Evolutionary conservation across 1,284 basidiomycete genomes (phyloP).

Genomic region (Apiotrichum porosum): DNA sequence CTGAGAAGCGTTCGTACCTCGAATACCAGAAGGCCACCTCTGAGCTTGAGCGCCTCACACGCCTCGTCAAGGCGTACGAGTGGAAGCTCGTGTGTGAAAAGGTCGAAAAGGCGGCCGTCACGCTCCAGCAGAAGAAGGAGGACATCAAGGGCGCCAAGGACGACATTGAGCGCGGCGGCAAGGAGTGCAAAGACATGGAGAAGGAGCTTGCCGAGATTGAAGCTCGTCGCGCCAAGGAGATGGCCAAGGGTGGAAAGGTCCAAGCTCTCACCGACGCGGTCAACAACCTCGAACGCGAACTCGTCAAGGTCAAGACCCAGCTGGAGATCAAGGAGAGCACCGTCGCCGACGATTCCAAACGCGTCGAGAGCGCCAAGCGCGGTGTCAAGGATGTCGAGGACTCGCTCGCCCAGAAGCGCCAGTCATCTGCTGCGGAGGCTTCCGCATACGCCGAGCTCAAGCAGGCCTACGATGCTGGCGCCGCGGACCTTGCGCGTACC

Average conservation of each 20-base stretch:
- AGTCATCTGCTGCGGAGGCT: conserved; percentile 55
- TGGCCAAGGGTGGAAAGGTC: conserved; percentile 70
- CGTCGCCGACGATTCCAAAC: conserved; percentile 73
- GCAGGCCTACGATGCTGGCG: conserved; percentile 59
- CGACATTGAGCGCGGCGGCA: conserved; percentile 51
- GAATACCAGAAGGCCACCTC: conserved; percentile 84
- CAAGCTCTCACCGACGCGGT: conserved; percentile 74
- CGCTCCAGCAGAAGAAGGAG: conserved; percentile 38
- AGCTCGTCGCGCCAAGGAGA: conserved; percentile 56
- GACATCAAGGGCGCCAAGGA: conserved; percentile 43
- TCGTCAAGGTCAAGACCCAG: conserved; percentile 85
- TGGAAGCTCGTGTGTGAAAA: conserved; percentile 71
- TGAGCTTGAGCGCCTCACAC: conserved; percentile 84
- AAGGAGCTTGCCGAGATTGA: conserved; percentile 63
- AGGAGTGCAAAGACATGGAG: conserved; percentile 53
- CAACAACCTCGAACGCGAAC: conserved; percentile 70
- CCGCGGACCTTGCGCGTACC: conserved; percentile 63
- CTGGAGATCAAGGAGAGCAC: conserved; percentile 74
- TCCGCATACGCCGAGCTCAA: conserved; percentile 53
- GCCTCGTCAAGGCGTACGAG: conserved; percentile 81
- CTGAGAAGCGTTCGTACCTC: conserved; percentile 84
- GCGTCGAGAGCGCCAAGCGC: conserved; percentile 56
- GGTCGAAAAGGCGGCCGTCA: conserved; percentile 47
- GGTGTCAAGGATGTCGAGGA: conserved; percentile 61
- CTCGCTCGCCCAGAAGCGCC: conserved; percentile 57